Percentiles rank a stretch among this genome's conserved stretches.
Evolutionary conservation across 2,329 filamentous ascomycete species (phyloP).

Genomic region (Calycina marina): DNA sequence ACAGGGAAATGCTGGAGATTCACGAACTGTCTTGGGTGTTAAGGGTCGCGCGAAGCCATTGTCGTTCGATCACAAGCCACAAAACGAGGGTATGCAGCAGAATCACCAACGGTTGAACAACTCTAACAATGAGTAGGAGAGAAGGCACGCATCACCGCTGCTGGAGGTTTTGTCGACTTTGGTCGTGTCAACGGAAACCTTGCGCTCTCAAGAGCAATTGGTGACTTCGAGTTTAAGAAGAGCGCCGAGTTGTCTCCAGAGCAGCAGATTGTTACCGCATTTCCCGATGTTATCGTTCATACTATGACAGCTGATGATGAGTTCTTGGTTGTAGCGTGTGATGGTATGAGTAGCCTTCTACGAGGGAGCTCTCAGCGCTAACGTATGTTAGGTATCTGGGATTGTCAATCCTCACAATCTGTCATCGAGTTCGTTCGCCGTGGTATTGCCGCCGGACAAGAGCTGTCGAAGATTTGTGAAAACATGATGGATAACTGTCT

Average conservation of each 20-base stretch:
- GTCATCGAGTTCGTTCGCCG: slow-evolving; percentile 94
- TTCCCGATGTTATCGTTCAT: slow-evolving; percentile 84
- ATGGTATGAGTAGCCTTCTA: slow-evolving; percentile 44
- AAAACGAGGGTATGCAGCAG: slow-evolving; percentile 88
- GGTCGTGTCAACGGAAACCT: slow-evolving; percentile 97
- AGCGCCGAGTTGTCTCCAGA: slow-evolving; percentile 93
- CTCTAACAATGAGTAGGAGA: slow-evolving; percentile 47
- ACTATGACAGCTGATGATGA: slow-evolving; percentile 88
- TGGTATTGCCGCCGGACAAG: slow-evolving; percentile 92
- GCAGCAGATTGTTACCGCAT: slow-evolving; percentile 96
- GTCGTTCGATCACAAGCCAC: slow-evolving; percentile 98
- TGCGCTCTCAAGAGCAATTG: slow-evolving; percentile 89
- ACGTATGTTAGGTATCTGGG: slow-evolving; percentile 72
- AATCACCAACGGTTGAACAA: too few relatives aligned
- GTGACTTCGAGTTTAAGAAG: slow-evolving; percentile 99
- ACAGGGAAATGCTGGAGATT: slow-evolving; percentile 94
- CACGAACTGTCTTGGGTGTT: slow-evolving; percentile 83
- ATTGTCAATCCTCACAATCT: slow-evolving; percentile 95
- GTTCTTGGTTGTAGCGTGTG: slow-evolving; percentile 84
- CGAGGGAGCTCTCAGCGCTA: slow-evolving; percentile 8
- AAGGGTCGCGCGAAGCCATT: slow-evolving; percentile 95
- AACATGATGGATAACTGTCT: slow-evolving; percentile 99
- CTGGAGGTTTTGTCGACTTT: slow-evolving; percentile 96
- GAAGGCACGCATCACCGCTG: slow-evolving; percentile 89
- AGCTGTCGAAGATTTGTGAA: slow-evolving; percentile 88